Percentiles rank a stretch among this genome's conserved stretches.
Conservation (phyloP, 441 rosid species). For the Theobroma grandiflorum region DNA sequence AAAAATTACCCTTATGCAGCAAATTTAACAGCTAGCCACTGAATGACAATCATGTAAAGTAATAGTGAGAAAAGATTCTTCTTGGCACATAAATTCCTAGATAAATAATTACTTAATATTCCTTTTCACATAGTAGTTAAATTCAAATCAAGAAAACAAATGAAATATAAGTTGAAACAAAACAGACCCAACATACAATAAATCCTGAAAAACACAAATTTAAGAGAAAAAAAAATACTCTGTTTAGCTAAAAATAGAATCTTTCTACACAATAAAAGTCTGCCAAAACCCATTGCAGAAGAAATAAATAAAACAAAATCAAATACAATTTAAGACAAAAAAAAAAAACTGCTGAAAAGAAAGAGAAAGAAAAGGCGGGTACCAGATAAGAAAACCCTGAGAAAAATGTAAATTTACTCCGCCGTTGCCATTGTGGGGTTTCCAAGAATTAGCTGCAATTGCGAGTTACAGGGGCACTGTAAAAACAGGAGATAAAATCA, state of each 20-base stretch:
- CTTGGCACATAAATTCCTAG: neutral
- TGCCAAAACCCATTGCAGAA: neutral
- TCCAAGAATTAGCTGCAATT: neutral
- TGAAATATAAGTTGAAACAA: neutral
- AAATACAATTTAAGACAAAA: neutral
- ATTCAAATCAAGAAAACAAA: neutral
- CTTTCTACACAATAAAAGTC: neutral
- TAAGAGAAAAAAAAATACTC: neutral
- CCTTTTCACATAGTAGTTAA: neutral
- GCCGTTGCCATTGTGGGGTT: slow-evolving; percentile 4
- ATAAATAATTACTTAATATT: neutral
- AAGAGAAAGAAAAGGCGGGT: neutral
- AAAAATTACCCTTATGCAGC: neutral
- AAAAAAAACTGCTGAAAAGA: neutral
- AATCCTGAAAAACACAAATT: neutral
- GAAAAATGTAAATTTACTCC: neutral
- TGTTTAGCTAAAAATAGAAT: neutral
- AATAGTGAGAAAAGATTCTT: neutral
- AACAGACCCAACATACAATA: neutral
- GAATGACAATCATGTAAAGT: neutral
- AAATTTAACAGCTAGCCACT: neutral
- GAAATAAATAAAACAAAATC: neutral
- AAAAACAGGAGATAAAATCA: neutral
- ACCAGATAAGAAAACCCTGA: neutral
- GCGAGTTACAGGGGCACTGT: neutral